These are phyloP conservation scores for Eutypa lata DNA, from an alignment of 2,329 filamentous ascomycete genomes.

Conservation along the genomic window DNA sequence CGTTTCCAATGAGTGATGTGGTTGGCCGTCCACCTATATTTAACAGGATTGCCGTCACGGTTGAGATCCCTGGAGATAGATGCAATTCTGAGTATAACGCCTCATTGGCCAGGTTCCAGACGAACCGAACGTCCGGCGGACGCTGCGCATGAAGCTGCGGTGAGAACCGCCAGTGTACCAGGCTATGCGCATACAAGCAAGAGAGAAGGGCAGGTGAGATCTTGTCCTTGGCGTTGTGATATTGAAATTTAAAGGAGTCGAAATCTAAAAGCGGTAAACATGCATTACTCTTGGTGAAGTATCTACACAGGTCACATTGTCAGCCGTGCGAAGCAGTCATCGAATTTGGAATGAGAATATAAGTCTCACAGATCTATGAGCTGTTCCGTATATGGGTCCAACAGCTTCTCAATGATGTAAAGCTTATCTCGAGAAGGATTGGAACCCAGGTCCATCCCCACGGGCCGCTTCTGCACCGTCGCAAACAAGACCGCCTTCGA, in stretches of 20 bases:
- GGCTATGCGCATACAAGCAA: constrained; percentile 54
- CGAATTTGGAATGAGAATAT: background rate
- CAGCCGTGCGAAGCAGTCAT: background rate
- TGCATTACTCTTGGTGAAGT: constrained; percentile 53
- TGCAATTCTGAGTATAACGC: constrained; percentile 59
- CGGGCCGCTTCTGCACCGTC: constrained; percentile 42
- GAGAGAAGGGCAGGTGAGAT: constrained; percentile 55
- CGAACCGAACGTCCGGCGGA: constrained; percentile 56
- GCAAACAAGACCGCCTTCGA: constrained; percentile 42
- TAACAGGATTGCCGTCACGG: constrained; percentile 54
- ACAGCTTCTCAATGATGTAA: constrained; percentile 55
- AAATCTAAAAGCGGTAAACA: constrained; percentile 62
- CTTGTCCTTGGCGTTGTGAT: constrained; percentile 40
- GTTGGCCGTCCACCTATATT: constrained; percentile 59
- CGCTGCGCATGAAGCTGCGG: constrained; percentile 40
- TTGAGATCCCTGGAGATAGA: constrained; percentile 55
- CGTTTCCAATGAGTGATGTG: constrained; percentile 58
- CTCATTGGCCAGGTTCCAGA: constrained; percentile 60
- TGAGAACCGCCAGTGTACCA: constrained; percentile 56
- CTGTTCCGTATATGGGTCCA: constrained; percentile 51
- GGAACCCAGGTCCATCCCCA: constrained; percentile 37
- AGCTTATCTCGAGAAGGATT: constrained; percentile 44
- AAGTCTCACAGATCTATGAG: constrained; percentile 44
- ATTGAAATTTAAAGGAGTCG: constrained; percentile 47
- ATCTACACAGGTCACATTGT: constrained; percentile 34